These are phyloP conservation scores for Sporothrix sp. DNA, from an alignment of 2,329 filamentous ascomycete genomes.

Conservation along the genomic window DNA sequence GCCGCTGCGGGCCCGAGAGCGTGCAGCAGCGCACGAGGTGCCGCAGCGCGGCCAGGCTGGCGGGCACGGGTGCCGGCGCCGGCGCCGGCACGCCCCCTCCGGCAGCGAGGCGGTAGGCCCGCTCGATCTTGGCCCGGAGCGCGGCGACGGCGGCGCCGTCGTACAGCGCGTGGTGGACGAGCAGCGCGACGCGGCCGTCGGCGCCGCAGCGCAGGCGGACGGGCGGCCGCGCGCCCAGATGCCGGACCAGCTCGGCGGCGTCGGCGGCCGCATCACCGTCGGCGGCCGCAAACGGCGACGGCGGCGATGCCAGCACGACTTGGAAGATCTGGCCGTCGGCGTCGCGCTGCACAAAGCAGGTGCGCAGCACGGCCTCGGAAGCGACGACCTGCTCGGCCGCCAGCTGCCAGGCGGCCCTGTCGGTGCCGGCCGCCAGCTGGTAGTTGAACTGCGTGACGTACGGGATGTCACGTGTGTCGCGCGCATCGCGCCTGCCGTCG, in stretches of 20 bases:
- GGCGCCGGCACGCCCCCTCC: no score
- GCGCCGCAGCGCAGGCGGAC: background rate
- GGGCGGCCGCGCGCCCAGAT: background rate
- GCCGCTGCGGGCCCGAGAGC: background rate
- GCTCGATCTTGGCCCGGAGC: conserved; percentile 15
- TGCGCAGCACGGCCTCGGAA: conserved; percentile 17
- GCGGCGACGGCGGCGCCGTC: conserved; percentile 18
- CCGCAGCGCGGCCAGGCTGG: background rate
- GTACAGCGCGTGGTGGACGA: conserved; percentile 20
- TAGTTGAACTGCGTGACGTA: conserved; percentile 20
- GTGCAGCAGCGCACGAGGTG: background rate
- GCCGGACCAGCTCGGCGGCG: background rate
- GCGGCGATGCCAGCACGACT: conserved; percentile 14
- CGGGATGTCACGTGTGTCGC: conserved; percentile 9
- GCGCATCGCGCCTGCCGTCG: no score
- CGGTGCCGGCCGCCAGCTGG: conserved; percentile 12
- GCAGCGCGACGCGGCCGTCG: conserved; percentile 12
- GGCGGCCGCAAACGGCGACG: background rate
- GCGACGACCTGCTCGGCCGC: conserved; percentile 13
- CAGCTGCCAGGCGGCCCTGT: conserved; percentile 14
- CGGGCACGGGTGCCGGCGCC: background rate
- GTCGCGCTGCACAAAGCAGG: conserved; percentile 18
- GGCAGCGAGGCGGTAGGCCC: background rate
- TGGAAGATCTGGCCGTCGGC: conserved; percentile 19
- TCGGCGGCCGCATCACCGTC: background rate